phyloP scores from a whole-genome alignment of 495 filamentous ascomycete species.

The Aspergillus homomorphus region DNA sequence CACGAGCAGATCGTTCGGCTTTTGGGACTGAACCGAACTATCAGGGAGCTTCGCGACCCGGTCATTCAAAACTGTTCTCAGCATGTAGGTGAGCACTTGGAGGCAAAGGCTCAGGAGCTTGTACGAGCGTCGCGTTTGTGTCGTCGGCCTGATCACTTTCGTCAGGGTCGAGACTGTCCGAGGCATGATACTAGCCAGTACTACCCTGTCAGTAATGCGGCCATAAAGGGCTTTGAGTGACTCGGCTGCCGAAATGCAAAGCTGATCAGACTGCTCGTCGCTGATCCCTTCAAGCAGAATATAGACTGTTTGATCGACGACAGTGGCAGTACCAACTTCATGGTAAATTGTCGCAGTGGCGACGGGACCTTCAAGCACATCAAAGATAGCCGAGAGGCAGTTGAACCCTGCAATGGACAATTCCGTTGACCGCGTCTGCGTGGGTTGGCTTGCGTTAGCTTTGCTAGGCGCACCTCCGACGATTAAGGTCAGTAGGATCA shows the following conservation, averaged over 20 bases:
- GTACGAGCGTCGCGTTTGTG: constrained; percentile 59
- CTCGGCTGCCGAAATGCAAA: constrained; percentile 64
- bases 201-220: constrained; percentile 63
- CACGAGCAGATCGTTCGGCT: constrained; percentile 33
- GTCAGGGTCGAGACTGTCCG: constrained; percentile 81
- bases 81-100: constrained; percentile 26
- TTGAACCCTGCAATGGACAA: constrained; percentile 58
- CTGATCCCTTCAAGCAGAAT: constrained; percentile 69
- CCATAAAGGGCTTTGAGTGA: constrained; percentile 61
- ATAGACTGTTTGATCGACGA: constrained; percentile 82
- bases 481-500: constrained; percentile 79
- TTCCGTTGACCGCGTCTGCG: constrained; percentile 61
- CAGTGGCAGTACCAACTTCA: constrained; percentile 53
- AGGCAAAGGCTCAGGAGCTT: constrained; percentile 62
- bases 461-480: constrained; percentile 65
- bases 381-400: constrained; percentile 54
- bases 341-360: constrained; percentile 57
- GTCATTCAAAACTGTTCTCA: constrained; percentile 40
- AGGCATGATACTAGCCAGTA: constrained; percentile 80
- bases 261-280: constrained; percentile 54
- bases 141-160: constrained; percentile 67
- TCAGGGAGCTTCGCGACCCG: constrained; percentile 20
- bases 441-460: constrained; percentile 26
- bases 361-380: constrained; percentile 37
- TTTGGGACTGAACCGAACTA: constrained; percentile 21